Percentiles rank a stretch among this genome's conserved stretches.
These are phyloP conservation scores for Monosporascus sp. DNA, from an alignment of 2,329 filamentous ascomycete species.

Conservation along the genomic window DNA sequence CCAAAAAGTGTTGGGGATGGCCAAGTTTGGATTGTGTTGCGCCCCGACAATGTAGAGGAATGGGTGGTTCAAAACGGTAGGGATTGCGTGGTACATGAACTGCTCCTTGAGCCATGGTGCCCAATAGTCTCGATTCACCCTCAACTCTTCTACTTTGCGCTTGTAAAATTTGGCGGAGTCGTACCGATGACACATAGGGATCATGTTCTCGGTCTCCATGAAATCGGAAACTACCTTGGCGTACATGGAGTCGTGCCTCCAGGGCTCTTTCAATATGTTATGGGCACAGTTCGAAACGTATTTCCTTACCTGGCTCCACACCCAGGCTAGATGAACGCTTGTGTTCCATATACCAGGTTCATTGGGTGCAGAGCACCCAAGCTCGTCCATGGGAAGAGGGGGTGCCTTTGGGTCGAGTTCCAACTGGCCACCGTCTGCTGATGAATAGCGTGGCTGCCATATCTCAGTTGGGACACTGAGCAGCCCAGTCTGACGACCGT, in stretches of 20 bases:
- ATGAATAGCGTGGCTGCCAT: constrained; percentile 31
- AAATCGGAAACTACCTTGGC: constrained; percentile 44
- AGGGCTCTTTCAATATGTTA: constrained; percentile 43
- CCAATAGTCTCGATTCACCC: constrained; percentile 42
- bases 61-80: constrained; percentile 46
- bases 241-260: constrained; percentile 48
- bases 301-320: constrained; percentile 41
- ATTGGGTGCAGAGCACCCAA: constrained; percentile 33
- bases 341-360: constrained; percentile 47
- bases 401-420: constrained; percentile 31
- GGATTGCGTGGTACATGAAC: constrained; percentile 47
- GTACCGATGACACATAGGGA: constrained; percentile 46
- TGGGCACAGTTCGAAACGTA: constrained; percentile 44
- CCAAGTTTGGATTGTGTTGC: constrained; percentile 45
- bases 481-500: constrained; percentile 41
- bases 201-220: constrained; percentile 44
- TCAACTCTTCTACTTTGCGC: constrained; percentile 40
- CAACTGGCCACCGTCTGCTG: constrained; percentile 14
- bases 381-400: constrained; percentile 37
- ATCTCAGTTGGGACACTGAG: constrained; percentile 36
- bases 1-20: constrained; percentile 51
- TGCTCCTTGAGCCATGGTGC: constrained; percentile 47
- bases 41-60: constrained; percentile 49
- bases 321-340: constrained; percentile 43
- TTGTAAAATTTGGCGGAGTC: constrained; percentile 49